A percentile compares a stretch with the other conserved stretches of the same genome.
These are phyloP conservation scores for Rhodomyrtus psidioides DNA, from an alignment of 441 rosid species.

Conservation along the genomic window DNA sequence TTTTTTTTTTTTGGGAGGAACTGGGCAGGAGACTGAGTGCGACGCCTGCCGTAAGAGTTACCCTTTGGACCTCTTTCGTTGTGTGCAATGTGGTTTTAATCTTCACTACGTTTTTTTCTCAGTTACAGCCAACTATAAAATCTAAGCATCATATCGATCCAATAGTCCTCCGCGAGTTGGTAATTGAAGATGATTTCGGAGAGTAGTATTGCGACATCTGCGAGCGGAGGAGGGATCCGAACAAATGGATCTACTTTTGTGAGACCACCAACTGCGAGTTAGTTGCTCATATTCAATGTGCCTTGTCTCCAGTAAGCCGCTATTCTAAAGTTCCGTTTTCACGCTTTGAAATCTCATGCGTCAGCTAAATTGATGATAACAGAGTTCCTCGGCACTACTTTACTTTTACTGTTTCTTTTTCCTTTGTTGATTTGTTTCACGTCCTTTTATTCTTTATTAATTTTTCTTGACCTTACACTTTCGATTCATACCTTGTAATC, in stretches of 20 bases:
- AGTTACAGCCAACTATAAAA: neutral
- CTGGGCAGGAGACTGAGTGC: neutral
- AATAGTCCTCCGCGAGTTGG: neutral
- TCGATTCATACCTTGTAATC: neutral
- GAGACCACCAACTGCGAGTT: fast-evolving
- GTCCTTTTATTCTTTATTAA: neutral
- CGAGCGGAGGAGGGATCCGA: neutral
- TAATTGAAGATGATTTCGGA: neutral
- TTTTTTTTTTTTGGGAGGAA: neutral
- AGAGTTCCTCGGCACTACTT: neutral
- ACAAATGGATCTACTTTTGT: neutral
- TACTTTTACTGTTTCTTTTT: no score
- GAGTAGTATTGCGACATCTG: neutral
- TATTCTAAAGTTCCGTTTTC: neutral
- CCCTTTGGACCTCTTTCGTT: neutral
- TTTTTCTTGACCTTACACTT: neutral
- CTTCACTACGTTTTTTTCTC: neutral
- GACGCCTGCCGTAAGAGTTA: neutral
- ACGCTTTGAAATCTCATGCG: neutral
- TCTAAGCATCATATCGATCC: neutral
- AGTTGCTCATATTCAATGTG: neutral
- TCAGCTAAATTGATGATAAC: neutral
- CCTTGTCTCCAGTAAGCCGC: neutral
- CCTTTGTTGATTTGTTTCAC: no score
- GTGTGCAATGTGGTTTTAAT: neutral